These are phyloP conservation scores for Wakefieldia striispora DNA, from an alignment of 768 basidiomycete genomes.

Conservation along the genomic window DNA sequence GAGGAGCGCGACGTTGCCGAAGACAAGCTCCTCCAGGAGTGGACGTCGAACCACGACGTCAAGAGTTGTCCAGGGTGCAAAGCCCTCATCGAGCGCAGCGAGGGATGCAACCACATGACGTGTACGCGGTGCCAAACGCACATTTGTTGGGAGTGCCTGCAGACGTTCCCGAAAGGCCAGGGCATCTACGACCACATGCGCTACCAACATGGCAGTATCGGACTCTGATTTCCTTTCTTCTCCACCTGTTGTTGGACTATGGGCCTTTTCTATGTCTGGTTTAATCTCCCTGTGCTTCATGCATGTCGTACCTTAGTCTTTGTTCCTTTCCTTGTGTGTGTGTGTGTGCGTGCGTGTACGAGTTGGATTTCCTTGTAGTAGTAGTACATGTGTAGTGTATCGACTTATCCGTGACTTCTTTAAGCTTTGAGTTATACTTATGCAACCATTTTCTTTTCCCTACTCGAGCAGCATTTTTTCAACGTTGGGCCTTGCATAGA, in stretches of 20 bases:
- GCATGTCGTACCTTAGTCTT: not conserved
- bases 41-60: conserved; percentile 62
- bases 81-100: conserved; percentile 65
- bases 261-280: not conserved
- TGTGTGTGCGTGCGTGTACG: conserved; percentile 17
- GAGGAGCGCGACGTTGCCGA: conserved; percentile 51
- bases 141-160: conserved; percentile 77
- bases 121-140: conserved; percentile 73
- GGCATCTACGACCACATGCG: conserved; percentile 84
- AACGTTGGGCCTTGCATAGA: conserved; percentile 3
- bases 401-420: conserved; percentile 12
- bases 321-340: conserved; percentile 1
- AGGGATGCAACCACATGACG: conserved; percentile 84
- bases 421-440: conserved; percentile 29
- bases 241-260: not conserved
- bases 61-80: conserved; percentile 75
- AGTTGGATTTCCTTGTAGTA: not conserved
- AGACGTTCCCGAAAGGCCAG: conserved; percentile 63
- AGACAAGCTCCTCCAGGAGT: conserved; percentile 58
- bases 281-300: conserved; percentile 9
- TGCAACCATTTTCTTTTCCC: conserved; percentile 6
- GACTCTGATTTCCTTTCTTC: conserved; percentile 25
- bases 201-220: conserved; percentile 61
- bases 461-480: too few species aligned
- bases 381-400: not conserved